Evolutionary conservation across 2,329 filamentous ascomycete species (phyloP).

Genomic region (Blastomyces parvus): DNA sequence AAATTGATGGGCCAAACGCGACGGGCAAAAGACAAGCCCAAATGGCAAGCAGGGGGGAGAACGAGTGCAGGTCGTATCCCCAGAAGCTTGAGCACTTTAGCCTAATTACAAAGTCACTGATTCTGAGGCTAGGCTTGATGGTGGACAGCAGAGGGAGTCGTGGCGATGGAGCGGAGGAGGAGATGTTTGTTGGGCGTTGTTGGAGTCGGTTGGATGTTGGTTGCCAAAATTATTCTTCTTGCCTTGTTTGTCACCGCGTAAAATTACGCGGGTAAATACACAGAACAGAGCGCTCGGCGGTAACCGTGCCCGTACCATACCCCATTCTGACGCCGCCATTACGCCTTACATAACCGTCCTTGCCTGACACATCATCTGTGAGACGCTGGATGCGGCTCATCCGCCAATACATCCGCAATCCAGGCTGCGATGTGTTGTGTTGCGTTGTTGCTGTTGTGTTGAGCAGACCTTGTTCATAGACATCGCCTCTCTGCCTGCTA

Average conservation of each 20-base stretch:
- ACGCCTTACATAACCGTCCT: background rate
- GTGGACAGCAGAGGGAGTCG: conserved; percentile 7
- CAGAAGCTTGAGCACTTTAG: conserved; percentile 19
- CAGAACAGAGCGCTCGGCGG: background rate
- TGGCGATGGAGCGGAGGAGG: background rate
- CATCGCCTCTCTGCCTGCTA: background rate
- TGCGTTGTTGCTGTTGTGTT: background rate
- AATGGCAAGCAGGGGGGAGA: conserved; percentile 20
- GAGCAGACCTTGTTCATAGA: background rate
- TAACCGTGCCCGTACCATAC: background rate
- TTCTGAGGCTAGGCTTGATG: conserved; percentile 8
- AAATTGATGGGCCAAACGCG: background rate
- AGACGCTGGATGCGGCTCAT: background rate
- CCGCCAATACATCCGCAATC: background rate
- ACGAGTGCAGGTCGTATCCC: conserved; percentile 37
- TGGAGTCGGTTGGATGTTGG: background rate
- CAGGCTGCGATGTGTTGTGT: background rate
- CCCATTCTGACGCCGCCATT: background rate
- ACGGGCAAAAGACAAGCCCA: conserved; percentile 6
- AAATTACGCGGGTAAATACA: background rate
- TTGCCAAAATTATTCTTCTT: background rate
- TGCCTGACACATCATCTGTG: conserved; percentile 4
- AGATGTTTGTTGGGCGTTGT: background rate
- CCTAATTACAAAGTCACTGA: background rate
- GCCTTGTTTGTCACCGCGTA: conserved; percentile 3